Base-by-base conservation (phyloP, 1,139 yeast genomes). In the Kodamaea anthophila region DNA sequence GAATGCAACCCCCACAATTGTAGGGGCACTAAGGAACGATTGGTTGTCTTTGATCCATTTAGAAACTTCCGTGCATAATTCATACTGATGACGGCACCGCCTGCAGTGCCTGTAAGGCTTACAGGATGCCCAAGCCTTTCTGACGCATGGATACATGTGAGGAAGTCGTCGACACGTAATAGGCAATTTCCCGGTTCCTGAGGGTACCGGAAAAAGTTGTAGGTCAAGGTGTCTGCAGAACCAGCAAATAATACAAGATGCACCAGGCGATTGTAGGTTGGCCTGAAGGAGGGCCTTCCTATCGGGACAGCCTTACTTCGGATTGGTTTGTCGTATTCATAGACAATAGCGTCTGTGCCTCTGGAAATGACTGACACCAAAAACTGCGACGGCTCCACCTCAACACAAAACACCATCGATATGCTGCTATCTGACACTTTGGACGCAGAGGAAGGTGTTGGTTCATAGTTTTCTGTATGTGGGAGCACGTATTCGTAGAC, bases 401-500 rank as follows among this genome's bases (percentile, higher is more conserved):
- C 55, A 2, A 66, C 74, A 1, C 65, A 55, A 3, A 63, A 42
- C 1, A 80, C 42, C 1, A 71, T 53, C 6, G 65, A 49, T 5
- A 82, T 62, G 15, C 74, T 65, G 2, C 77, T 65, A 9, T 70
- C 70, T 18, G 74, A 70, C 1, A 77, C 44, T 10, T 69, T 66
- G 25, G 47, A 43, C n/a, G 54, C 39, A 33, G 56, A 78, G 0
- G 79, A 70, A 0, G 87, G 87, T 7, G 26, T 30, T 4, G 34
- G 44, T 16, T 6, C 6, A 9, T 9, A 6, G 8, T 6, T 6
- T 6, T 29, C 43, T 4, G 28, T 39, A 46, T 25, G 38, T 3
- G 60, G 60, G 1, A 81, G 47, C 16, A 70, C 61, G 43, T 71
- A 79, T 45, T 83, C 93, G 0, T 78, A 79, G 5, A 86, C 53